Base-by-base conservation (phyloP, 371 early-diverging fungal genomes). In the Blyttiomyces sp. region DNA sequence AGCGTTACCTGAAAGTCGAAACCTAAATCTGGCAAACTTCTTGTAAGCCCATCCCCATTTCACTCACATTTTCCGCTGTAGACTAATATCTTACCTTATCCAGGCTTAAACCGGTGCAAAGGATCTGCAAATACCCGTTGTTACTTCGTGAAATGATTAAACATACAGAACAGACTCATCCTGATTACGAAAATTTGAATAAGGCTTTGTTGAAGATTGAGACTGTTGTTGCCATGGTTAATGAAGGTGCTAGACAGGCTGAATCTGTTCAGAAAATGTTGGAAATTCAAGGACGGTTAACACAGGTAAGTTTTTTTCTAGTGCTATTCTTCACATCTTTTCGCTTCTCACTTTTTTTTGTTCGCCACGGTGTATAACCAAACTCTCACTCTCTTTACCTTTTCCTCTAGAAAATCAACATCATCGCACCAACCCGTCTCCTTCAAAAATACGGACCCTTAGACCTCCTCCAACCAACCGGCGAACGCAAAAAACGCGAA, bases 121-220 rank as follows among this genome's bases (percentile, higher is more conserved):
- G 99, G 57, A 89, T 97, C 63, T 95, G 96, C 83, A 95, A 94
- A 80, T 98, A 97, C 75, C 94, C 94, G n/a, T 79, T 95, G 32
- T 82, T 95, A 43, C 76, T 95, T 28, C 56, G 73, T 35, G 79
- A 81, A 57, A 32, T 75, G 11, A 59, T 81, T 27, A 68, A 72
- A 28, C 52, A 62, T 56, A 78, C 81, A 1, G 70, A 73, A 26
- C 55, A 63, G 28, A 53, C 42, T 9, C 78, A 81, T 52, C 64
- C 67, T 2, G 81, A 81, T 56, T 67, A 21, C 53, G 61, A 57
- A 13, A 62, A 68, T 44, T 59, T 77, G 17, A 36, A 49, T 13
- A 43, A 44, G n/a, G 76, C 76, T 1, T 58, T 76, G 3, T 39
- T 55, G 43, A 73, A 76, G 51, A 70, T 81, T 49, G 73, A 78